Conservation (phyloP, 352 stramenopile genomes). For the Pythium sp. region DNA sequence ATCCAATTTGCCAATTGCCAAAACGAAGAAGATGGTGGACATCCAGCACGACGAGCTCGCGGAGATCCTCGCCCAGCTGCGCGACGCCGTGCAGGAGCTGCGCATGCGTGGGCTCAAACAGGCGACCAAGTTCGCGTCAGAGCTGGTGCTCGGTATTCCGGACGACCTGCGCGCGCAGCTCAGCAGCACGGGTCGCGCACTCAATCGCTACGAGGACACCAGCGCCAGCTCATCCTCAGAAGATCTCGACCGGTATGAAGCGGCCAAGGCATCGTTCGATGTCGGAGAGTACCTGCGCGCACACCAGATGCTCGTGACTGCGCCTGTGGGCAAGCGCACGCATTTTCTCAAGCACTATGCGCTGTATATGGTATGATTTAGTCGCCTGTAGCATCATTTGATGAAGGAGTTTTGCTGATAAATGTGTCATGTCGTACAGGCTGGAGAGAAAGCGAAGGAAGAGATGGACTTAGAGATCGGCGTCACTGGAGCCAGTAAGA, state of each 20-base stretch:
- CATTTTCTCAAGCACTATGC: conserved; percentile 78
- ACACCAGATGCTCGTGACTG: conserved; percentile 44
- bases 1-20: background rate
- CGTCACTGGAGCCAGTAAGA: conserved; percentile 42
- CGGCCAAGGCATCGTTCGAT: conserved; percentile 68
- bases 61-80: conserved; percentile 46
- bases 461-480: conserved; percentile 76
- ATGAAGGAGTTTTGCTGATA: background rate
- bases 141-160: conserved; percentile 72
- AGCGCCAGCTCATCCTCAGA: conserved; percentile 5
- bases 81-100: conserved; percentile 45
- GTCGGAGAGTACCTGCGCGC: conserved; percentile 72
- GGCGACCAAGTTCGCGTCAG: conserved; percentile 64
- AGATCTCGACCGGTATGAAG: conserved; percentile 48
- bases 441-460: conserved; percentile 79
- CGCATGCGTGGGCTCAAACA: conserved; percentile 62
- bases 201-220: conserved; percentile 6
- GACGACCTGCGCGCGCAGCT: conserved; percentile 26
- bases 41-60: conserved; percentile 20
- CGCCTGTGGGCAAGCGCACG: conserved; percentile 22
- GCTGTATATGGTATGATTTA: conserved; percentile 53
- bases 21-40: conserved; percentile 4
- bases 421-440: conserved; percentile 23
- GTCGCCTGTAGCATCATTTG: background rate
- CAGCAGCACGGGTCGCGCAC: conserved; percentile 21